phyloP scores from a whole-genome alignment of 2,329 filamentous ascomycete genomes.

The Stylonectria norvegica region DNA sequence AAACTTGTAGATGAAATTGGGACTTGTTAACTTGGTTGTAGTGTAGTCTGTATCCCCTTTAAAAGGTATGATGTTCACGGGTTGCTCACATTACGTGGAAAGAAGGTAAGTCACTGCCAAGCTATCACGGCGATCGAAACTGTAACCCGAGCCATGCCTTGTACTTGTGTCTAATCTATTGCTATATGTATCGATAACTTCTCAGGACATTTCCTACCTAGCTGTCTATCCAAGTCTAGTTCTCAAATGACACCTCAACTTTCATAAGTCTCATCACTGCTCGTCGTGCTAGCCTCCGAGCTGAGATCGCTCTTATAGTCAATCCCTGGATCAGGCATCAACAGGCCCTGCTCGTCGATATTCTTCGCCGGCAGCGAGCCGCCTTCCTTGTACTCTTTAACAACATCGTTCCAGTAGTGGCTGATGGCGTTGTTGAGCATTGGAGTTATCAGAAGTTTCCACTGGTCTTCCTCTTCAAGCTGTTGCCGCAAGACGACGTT shows the following conservation, averaged over 20 bases:
- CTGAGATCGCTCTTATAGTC: not conserved
- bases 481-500: constrained; percentile 1
- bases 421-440: constrained; percentile 6
- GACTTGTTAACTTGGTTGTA: no score
- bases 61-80: no score
- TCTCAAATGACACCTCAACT: no score
- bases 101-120: no score
- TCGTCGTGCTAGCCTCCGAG: not conserved
- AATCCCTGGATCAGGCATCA: constrained; percentile 1
- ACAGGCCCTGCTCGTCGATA: constrained; percentile 9
- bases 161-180: no score
- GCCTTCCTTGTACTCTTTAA: constrained; percentile 1
- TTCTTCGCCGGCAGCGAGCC: constrained; percentile 4
- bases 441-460: constrained; percentile 9
- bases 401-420: constrained; percentile 11
- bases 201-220: no score
- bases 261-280: not conserved
- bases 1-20: not conserved
- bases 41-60: no score
- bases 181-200: no score
- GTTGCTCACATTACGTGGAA: no score
- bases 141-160: no score
- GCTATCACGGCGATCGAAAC: no score
- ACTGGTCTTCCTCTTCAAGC: constrained; percentile 5
- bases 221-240: no score